phyloP scores from a whole-genome alignment of 441 rosid genomes.

The Erysimum cheiri region DNA sequence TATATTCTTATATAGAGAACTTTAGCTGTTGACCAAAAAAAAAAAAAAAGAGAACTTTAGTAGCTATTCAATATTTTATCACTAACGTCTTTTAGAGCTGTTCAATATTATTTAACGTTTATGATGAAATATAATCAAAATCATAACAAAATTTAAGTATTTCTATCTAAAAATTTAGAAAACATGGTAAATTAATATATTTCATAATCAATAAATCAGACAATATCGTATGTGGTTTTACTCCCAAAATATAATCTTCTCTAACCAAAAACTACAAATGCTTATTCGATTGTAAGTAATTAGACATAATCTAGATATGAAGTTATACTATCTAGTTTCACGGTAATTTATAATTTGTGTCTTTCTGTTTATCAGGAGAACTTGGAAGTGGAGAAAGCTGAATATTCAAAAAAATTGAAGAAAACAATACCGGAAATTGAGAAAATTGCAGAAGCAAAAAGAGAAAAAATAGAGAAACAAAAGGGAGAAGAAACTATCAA shows the following conservation, averaged over 20 bases:
- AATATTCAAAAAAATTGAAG: conserved; percentile 24
- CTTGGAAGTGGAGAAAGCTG: conserved; percentile 32
- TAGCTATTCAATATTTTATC: neutral
- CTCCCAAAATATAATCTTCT: neutral
- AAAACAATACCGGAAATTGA: conserved; percentile 40
- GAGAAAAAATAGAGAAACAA: conserved; percentile 41
- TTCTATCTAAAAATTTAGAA: neutral
- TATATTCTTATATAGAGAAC: neutral
- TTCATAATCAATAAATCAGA: neutral
- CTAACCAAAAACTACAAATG: neutral
- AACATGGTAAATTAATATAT: neutral
- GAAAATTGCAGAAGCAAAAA: conserved; percentile 40
- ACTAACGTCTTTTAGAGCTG: too few species aligned
- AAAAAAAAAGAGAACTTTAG: neutral
- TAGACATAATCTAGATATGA: too few species aligned
- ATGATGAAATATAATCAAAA: neutral
- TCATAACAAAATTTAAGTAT: neutral
- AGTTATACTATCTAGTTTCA: neutral
- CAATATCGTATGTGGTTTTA: neutral
- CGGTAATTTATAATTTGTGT: neutral
- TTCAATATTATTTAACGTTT: neutral
- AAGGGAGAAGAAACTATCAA: conserved; percentile 31
- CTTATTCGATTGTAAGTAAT: too few species aligned
- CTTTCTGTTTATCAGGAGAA: conserved; percentile 16
- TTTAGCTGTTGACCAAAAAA: neutral